Base-by-base conservation (phyloP, 768 basidiomycete genomes). In the Hericium erinaceus region DNA sequence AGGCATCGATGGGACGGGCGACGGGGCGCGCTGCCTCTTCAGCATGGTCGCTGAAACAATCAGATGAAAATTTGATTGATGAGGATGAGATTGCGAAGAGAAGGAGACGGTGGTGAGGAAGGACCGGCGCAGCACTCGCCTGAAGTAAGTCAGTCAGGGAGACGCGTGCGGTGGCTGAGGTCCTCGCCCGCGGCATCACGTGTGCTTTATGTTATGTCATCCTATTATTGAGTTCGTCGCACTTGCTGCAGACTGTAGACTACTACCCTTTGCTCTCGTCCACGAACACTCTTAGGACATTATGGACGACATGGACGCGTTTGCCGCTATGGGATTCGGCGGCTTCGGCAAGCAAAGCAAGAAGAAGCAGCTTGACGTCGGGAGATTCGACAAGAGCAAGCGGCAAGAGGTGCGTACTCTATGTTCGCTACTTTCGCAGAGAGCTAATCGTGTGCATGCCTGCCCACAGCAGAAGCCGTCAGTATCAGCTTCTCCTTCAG, bases 251-350 rank as follows among this genome's bases (percentile, higher is more conserved):
- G 26, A 26, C 26, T 26, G 26, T 3, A 26, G 26, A 2, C 26
- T 26, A 4, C 26, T 26, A 26, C 26, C 33, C 33, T 33, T 10
- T 33, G 33, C 33, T 10, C 33, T 33, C 33, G 7, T 33, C 33
- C 5, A 7, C 33, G 6, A 33, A 10, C 9, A 33, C 33, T 33
- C 33, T 33, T 33, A 2, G 33, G 16, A 26, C 64, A 57, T 48
- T n/a, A 81, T 81, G 80, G 70, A 70, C 24, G 81, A 84, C 69
- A 77, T 78, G 73, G 89, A 91, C 60, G 72, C 92, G 18, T 79
- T 92, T 64, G 83, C 86, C 2, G 81, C 85, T 11, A 92, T 94
- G 86, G 91, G 91, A 6, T 88, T 93, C 57, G 64, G 82, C 64
- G 87, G 87, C 22, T 94, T 94, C 67, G 92, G 92, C 24, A 93